These are phyloP conservation scores for Schwanniomyces etchellsii DNA, from an alignment of 1,139 yeast species.

Conservation along the genomic window DNA sequence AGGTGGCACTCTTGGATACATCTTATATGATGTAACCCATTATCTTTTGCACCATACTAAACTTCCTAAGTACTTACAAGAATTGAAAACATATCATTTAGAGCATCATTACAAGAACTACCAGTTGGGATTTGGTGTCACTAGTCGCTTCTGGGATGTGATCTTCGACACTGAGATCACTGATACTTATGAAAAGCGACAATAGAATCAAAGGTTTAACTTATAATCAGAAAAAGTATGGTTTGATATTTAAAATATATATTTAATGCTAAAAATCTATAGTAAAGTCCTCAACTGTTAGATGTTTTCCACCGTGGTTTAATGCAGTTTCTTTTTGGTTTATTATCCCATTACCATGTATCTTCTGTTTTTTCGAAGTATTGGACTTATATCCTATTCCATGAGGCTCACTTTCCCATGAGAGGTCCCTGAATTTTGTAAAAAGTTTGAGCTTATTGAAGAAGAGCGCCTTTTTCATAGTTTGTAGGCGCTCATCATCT, in stretches of 20 bases:
- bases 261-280: no score
- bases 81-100: conserved; percentile 80
- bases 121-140: conserved; percentile 94
- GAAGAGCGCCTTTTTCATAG: conserved; percentile 5
- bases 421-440: conserved; percentile 3
- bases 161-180: conserved; percentile 71
- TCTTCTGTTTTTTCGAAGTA: conserved; percentile 2
- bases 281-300: conserved; percentile 7
- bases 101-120: conserved; percentile 97
- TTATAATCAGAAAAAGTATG: conserved; percentile 1
- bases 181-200: conserved; percentile 29
- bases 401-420: conserved; percentile 7
- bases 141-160: conserved; percentile 88
- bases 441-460: conserved; percentile 6
- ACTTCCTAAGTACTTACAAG: conserved; percentile 71
- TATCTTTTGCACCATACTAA: conserved; percentile 77
- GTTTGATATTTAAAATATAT: not conserved
- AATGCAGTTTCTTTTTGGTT: conserved; percentile 7
- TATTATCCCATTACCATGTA: conserved; percentile 1
- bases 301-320: conserved; percentile 7
- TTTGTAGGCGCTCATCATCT: conserved; percentile 2
- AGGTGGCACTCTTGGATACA: conserved; percentile 93
- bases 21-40: conserved; percentile 86
- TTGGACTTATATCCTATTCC: conserved; percentile 1
- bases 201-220: conserved; percentile 8